Percentiles rank a stretch among this genome's conserved stretches.
phyloP scores from a whole-genome alignment of 163 green algal genomes.

The Chlorella variabilis region DNA sequence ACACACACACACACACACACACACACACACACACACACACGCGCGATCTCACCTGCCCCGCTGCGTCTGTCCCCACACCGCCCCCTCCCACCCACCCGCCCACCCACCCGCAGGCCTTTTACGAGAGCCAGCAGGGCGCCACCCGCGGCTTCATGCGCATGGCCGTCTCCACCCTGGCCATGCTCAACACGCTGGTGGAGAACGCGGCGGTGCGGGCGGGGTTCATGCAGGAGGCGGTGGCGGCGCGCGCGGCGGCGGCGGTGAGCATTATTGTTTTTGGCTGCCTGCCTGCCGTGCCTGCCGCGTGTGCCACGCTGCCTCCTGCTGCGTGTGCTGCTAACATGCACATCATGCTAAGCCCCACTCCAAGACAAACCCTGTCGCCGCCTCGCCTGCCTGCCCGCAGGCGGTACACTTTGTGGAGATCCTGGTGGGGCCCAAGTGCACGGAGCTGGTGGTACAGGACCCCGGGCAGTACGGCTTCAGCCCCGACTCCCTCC shows the following conservation, averaged over 20 bases:
- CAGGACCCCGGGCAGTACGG: constrained; percentile 66
- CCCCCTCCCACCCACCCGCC: no score
- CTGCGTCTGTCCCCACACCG: no score
- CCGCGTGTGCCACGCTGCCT: neutral
- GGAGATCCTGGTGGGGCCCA: constrained; percentile 72
- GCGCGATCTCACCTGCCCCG: no score
- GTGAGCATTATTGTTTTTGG: constrained; percentile 9
- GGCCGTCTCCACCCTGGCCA: constrained; percentile 60
- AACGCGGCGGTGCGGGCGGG: constrained; percentile 33
- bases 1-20: no score
- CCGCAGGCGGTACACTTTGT: constrained; percentile 63
- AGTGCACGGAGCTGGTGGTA: constrained; percentile 43
- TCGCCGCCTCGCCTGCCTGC: no score
- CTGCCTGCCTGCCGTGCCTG: constrained; percentile 17
- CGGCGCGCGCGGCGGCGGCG: neutral
- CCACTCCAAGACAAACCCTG: no score
- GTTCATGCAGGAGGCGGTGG: constrained; percentile 30
- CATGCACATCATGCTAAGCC: no score
- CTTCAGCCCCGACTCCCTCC: constrained; percentile 64
- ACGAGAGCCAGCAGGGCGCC: constrained; percentile 53
- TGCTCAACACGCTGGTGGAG: constrained; percentile 60
- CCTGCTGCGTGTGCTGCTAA: neutral
- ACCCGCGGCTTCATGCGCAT: constrained; percentile 75
- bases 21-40: no score
- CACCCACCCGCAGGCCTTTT: constrained; percentile 24